Conservation (phyloP, 768 basidiomycete genomes). For the Postia placenta region DNA sequence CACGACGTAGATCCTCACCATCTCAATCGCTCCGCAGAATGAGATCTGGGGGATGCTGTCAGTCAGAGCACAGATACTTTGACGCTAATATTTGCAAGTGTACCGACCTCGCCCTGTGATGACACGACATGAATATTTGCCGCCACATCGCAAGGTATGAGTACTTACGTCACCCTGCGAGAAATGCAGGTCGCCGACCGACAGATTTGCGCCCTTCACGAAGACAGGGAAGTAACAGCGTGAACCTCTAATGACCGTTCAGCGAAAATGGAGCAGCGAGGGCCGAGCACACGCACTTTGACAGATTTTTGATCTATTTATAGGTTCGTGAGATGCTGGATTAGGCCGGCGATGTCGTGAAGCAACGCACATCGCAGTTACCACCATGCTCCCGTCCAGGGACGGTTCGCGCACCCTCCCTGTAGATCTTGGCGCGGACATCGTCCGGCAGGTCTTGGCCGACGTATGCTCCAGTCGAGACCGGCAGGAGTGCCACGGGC, state of each 20-base stretch:
- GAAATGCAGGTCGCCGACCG: slow-evolving; percentile 76
- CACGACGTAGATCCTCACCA: slow-evolving; percentile 32
- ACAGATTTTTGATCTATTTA: slow-evolving; percentile 74
- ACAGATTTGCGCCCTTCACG: slow-evolving; percentile 67
- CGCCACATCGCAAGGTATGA: too few species aligned
- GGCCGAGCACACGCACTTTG: slow-evolving; percentile 31
- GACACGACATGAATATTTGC: too few species aligned
- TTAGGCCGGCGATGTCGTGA: neutral
- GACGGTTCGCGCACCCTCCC: slow-evolving; percentile 68
- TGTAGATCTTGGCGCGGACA: slow-evolving; percentile 45
- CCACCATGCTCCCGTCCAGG: slow-evolving; percentile 80
- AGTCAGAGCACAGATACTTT: neutral
- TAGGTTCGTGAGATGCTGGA: too few species aligned
- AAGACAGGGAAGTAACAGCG: slow-evolving; percentile 76
- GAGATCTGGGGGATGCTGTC: slow-evolving; percentile 38
- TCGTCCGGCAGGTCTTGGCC: slow-evolving; percentile 54
- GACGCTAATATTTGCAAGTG: neutral
- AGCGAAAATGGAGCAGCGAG: neutral
- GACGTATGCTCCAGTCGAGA: slow-evolving; percentile 55
- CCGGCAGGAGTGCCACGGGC: slow-evolving; percentile 61
- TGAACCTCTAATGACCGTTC: slow-evolving; percentile 42
- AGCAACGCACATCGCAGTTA: slow-evolving; percentile 64
- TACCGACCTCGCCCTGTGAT: slow-evolving; percentile 47
- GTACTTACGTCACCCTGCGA: slow-evolving; percentile 63
- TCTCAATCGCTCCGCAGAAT: slow-evolving; percentile 76